Base-by-base conservation (phyloP, 148 eudicot genomes). In the Fagopyrum tataricum region DNA sequence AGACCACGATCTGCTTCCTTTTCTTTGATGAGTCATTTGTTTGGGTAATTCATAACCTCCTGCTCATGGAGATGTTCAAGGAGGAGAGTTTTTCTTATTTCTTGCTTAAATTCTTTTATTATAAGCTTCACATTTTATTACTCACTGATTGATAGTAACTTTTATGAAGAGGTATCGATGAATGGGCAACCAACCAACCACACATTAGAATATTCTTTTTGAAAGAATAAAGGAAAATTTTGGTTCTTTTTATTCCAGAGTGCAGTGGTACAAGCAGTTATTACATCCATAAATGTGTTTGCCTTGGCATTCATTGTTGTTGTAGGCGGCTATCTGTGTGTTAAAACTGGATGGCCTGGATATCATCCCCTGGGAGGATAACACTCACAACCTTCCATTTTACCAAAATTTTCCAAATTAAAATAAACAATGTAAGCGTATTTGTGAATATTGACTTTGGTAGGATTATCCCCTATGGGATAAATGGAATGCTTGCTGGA, bases 401-500 rank as follows among this genome's bases (percentile, higher is more conserved):
- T 62, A 31, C 43, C 18, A 62, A 62, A 62, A 4, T n/a, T 26
- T 31, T 31, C 68, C 37, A 31, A 31, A 31, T 31, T 31, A 31
- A 2, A 31, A 6, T 26, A 62, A 62, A 13, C 40, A 11, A 37
- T 62, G 41, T 62, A 62, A 37, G 31, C 43, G n/a, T 31, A 14
- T 26, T 62, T n/a, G n/a, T 62, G 37, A 13, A 15, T 26, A 31
- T 37, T 62, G 18, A 58, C 13, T 8, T 46, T 13, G 49, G 15
- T 56, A 89, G 93, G 71, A 81, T 71, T 44, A 81, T 87, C 74
- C 90, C 93, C 49, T 83, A 82, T 75, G 93, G 93, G 17, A 76
- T 80, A 55, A 83, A 83, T 77, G 90, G 90, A 46, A 75, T 87
- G 76, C 86, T 88, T 80, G 84, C 88, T 80, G 92, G 90, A 69